Conservation (phyloP, 192 early-diverging fungal species). For the Coemansia sp. region DNA sequence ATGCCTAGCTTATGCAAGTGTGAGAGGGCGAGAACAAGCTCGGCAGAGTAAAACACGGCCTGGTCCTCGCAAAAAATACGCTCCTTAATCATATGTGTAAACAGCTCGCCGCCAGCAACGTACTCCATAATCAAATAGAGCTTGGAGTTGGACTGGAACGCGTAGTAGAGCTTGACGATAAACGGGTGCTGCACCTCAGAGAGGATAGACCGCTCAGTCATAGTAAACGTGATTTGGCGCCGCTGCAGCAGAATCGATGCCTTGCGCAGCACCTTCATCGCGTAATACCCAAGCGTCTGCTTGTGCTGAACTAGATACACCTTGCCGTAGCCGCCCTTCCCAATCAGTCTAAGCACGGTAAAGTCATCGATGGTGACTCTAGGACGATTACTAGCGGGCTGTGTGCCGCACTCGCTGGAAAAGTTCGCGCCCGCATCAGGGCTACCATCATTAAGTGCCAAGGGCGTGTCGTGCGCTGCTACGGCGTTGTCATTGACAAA, state of each 20-base stretch:
- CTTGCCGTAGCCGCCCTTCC: slow-evolving; percentile 80
- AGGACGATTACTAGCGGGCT: neutral
- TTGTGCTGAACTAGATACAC: slow-evolving; percentile 81
- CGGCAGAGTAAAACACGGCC: slow-evolving; percentile 83
- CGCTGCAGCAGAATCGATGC: slow-evolving; percentile 77
- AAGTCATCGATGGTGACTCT: slow-evolving; percentile 58
- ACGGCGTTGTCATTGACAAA: slow-evolving; percentile 31
- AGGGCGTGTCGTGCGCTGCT: neutral
- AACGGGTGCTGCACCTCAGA: slow-evolving; percentile 86
- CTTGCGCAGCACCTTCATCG: slow-evolving; percentile 94
- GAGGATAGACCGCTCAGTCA: slow-evolving; percentile 84
- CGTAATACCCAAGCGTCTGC: slow-evolving; percentile 59
- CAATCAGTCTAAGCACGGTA: slow-evolving; percentile 61
- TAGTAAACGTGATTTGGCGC: slow-evolving; percentile 79
- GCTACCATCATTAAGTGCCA: neutral
- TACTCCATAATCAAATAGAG: slow-evolving; percentile 90
- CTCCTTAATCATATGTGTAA: slow-evolving; percentile 75
- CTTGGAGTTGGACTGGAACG: slow-evolving; percentile 85
- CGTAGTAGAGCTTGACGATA: slow-evolving; percentile 89
- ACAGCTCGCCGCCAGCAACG: slow-evolving; percentile 89
- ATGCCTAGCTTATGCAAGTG: slow-evolving; percentile 87
- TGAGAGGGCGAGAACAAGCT: slow-evolving; percentile 82
- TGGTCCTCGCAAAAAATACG: slow-evolving; percentile 72
- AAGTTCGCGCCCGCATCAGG: neutral
- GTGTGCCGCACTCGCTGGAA: neutral